Evolutionary conservation across 2,329 filamentous ascomycete genomes (phyloP), one percentile per base, ranked within the genome.

Genomic region (Sordariomycetes sp.): DNA sequence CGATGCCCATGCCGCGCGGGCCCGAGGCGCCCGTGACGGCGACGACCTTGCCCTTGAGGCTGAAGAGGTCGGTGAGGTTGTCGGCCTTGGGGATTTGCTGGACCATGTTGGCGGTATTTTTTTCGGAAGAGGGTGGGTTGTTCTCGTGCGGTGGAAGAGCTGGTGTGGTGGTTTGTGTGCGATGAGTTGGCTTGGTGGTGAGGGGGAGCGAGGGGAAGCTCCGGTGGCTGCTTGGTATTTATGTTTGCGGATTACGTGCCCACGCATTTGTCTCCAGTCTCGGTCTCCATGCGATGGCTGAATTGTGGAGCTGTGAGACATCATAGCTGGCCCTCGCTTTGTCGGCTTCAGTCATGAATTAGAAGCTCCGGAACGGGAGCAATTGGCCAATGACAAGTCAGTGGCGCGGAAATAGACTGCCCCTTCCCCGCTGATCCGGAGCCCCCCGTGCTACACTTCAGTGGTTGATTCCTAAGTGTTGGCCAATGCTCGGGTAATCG

Each of bases 11-110:
- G 8, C 76, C 76, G 3, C 71, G 74, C 14, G 75, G 74, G 35
- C 74, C 75, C 73, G 90, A 86, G 64, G 89, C 81, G 32, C 73
- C 74, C 14, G 74, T 77, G 18, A 78, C 69, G 46, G 77, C 68
- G 46, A 73, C 70, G 25, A 71, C 65, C 64, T 69, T 71, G 58
- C 65, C 67, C 62, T 69, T 70, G 61, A 72, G 66, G 58, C 70
- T 69, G 65, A 74, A 74, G 53, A 73, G 68, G 67, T 86, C 86
- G 62, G 77, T 70, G 65, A 89, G 79, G 65, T 74, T 75, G 62
- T 75, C 74, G 62, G 82, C 73, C 66, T 81, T 70, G 66, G 85
- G 83, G 61, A 85, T 72, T 67, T 72, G 64, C 65, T 80, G 74
- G 75, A 80, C 79, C 81, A 85, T 82, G 58, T 32, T 68, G 63